Evolutionary conservation across 208 protist species (phyloP), one percentile per base, ranked within the genome.

Genomic region (Trypanosoma grayi): DNA sequence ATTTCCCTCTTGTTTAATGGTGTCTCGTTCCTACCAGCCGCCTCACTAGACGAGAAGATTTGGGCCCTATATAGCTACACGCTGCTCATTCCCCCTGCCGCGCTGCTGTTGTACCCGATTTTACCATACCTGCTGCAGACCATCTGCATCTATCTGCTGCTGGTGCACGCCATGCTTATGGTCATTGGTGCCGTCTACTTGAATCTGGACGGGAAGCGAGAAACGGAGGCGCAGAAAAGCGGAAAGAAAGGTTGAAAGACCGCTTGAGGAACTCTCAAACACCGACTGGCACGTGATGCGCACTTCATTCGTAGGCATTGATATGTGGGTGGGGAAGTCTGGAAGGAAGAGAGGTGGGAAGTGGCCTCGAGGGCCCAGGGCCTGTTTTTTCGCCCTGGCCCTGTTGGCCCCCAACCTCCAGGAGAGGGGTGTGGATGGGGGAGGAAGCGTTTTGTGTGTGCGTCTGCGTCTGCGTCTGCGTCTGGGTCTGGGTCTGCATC

Each of bases 41-140:
- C 45, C 27, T 33, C 43, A 6, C 53, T 70, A 14, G 40, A 54
- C 25, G 6, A 46, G 40, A 71, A 75, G 54, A 54, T 82, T 33
- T 60, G 66, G 60, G 50, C 58, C 20, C 2, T 77, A 24, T 75
- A 62, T 52, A 70, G 62, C 20, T 79, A 76, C 59, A 76, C 65
- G 8, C 18, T 80, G 8, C 41, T 80, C 34, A 44, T 74, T 41
- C 80, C 80, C 1, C 4, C 66, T 30, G 46, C 66, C 28, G 37
- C 46, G 7, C 39, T 74, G 14, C 28, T 82, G 5, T 34, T 77
- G 13, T 74, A 65, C 28, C 70, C 53, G 14, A 41, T 75, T 22
- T 44, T 82, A 39, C 75, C 80, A n/a, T 62, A 55, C 45, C 48
- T 57, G 16, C 20, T 86, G 43, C 75, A 77, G 73, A 10, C 22